Conservation (phyloP, 148 eudicot species). For the Rhododendron ovatum region DNA sequence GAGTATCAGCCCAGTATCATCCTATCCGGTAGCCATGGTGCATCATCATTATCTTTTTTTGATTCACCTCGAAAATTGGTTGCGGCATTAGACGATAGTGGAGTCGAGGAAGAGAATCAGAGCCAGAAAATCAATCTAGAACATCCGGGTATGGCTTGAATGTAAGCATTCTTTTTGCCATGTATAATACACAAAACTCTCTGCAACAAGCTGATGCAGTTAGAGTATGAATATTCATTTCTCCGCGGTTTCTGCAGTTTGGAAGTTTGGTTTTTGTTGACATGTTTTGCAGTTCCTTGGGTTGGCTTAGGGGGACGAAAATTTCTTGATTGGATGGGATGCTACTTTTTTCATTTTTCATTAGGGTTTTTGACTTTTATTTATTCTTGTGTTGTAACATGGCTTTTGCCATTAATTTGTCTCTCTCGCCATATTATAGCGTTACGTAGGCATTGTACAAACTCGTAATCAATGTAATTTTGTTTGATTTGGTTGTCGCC, state of each 20-base stretch:
- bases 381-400: neutral
- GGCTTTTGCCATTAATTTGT: neutral
- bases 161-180: slow-evolving; percentile 5
- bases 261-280: neutral
- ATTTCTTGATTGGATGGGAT: neutral
- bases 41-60: neutral
- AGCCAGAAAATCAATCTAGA: neutral
- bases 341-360: neutral
- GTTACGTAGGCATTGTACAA: neutral
- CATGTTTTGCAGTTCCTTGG: slow-evolving; percentile 2
- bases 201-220: slow-evolving; percentile 15
- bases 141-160: neutral
- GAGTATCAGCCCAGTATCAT: slow-evolving; percentile 69
- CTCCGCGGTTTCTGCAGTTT: slow-evolving; percentile 9
- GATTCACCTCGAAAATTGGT: slow-evolving; percentile 5
- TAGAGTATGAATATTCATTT: slow-evolving; percentile 5
- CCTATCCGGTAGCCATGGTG: slow-evolving; percentile 46
- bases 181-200: slow-evolving; percentile 13
- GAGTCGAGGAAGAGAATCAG: slow-evolving; percentile 1
- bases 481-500: neutral
- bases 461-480: neutral
- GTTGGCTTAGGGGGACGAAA: neutral
- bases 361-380: neutral
- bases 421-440: neutral
- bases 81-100: slow-evolving; percentile 4